Conservation (phyloP, 2,329 filamentous ascomycete genomes). For the Trichoderma sp. region DNA sequence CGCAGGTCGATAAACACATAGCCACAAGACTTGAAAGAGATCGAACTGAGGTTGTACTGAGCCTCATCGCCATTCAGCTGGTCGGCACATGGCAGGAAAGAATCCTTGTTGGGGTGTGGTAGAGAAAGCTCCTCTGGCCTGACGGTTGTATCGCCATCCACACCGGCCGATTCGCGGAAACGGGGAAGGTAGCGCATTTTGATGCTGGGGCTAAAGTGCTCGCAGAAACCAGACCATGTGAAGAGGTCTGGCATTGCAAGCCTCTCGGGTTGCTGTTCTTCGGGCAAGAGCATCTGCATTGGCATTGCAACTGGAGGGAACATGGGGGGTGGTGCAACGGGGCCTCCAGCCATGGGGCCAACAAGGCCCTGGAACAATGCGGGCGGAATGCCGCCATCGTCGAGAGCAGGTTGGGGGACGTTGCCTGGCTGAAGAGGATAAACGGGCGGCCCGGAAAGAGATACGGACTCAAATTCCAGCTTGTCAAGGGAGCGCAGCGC, state of each 20-base stretch:
- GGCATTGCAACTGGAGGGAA: background rate
- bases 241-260: constrained; percentile 29
- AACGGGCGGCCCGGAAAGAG: constrained; percentile 52
- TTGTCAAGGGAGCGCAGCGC: constrained; percentile 47
- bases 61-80: constrained; percentile 30
- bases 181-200: constrained; percentile 28
- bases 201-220: constrained; percentile 41
- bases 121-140: background rate
- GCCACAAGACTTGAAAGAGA: constrained; percentile 61
- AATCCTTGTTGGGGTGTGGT: background rate
- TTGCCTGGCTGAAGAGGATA: constrained; percentile 23
- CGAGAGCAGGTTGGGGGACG: constrained; percentile 6
- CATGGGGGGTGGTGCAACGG: background rate
- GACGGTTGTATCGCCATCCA: background rate
- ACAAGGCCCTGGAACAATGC: background rate
- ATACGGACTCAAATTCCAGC: constrained; percentile 63
- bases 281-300: background rate
- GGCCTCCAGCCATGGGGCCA: background rate
- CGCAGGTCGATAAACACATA: constrained; percentile 48
- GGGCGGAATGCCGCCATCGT: background rate
- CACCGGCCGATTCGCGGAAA: background rate
- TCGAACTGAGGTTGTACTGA: constrained; percentile 34
- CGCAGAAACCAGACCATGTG: constrained; percentile 44
- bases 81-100: constrained; percentile 6
- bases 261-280: background rate